phyloP scores from a whole-genome alignment of 2,329 filamentous ascomycete species.

The Aspergillus fumigatus region DNA sequence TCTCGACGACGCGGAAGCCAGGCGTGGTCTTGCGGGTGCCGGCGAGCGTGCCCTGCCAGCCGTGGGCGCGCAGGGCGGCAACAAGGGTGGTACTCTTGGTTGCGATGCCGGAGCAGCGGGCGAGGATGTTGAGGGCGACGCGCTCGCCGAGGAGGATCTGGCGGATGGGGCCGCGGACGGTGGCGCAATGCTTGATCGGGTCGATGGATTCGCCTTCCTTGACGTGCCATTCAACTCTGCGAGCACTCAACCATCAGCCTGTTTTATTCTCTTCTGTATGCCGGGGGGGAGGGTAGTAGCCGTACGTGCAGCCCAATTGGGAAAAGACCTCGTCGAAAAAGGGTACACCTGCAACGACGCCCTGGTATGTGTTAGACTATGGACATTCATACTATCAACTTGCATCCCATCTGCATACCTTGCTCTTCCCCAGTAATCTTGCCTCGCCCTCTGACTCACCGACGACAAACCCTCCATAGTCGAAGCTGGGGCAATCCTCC shows the following conservation, averaged over 20 bases:
- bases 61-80: conserved; percentile 52
- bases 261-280: neutral
- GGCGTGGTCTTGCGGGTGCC: conserved; percentile 97
- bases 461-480: conserved; percentile 96
- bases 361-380: conserved; percentile 38
- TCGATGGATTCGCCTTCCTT: conserved; percentile 68
- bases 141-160: conserved; percentile 86
- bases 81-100: conserved; percentile 53
- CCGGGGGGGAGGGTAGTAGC: conserved; percentile 12
- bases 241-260: neutral
- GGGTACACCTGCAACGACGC: conserved; percentile 83
- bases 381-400: conserved; percentile 1
- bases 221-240: conserved; percentile 77
- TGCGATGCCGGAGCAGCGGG: conserved; percentile 87
- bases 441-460: conserved; percentile 51
- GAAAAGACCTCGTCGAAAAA: conserved; percentile 93
- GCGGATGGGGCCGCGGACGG: conserved; percentile 77
- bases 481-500: conserved; percentile 93
- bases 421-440: conserved; percentile 54
- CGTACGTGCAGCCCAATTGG: conserved; percentile 76
- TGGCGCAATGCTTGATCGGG: conserved; percentile 65
- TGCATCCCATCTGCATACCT: conserved; percentile 34
- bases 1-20: conserved; percentile 91
- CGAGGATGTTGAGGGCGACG: conserved; percentile 85
- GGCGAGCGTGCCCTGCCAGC: conserved; percentile 79